Conservation (phyloP, 768 basidiomycete species). For the Clavulina sp. region DNA sequence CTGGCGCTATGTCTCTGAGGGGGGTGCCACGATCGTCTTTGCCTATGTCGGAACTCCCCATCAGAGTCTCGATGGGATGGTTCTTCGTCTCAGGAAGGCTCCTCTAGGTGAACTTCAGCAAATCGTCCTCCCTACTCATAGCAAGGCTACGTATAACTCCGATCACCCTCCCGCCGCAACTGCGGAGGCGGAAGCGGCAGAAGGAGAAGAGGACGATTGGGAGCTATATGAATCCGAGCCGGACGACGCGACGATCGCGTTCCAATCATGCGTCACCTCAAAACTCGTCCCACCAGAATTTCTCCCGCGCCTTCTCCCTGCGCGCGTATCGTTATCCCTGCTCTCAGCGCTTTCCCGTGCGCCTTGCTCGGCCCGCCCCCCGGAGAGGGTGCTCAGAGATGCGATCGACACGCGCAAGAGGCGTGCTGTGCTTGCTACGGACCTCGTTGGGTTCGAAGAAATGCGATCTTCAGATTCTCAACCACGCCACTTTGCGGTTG, state of each 20-base stretch:
- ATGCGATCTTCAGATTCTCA: constrained; percentile 32
- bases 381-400: constrained; percentile 35
- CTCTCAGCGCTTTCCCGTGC: constrained; percentile 31
- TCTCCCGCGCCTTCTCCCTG: constrained; percentile 39
- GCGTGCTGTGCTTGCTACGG: constrained; percentile 59
- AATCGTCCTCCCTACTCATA: neutral
- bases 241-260: constrained; percentile 30
- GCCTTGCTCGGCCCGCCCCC: constrained; percentile 37
- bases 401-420: constrained; percentile 35
- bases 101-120: constrained; percentile 7
- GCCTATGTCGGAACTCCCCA: constrained; percentile 47
- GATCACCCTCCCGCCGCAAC: constrained; percentile 19
- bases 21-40: constrained; percentile 83
- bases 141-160: too few species aligned
- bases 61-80: constrained; percentile 38
- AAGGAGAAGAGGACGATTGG: constrained; percentile 3
- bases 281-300: constrained; percentile 42
- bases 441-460: constrained; percentile 85
- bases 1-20: constrained; percentile 84
- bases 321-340: constrained; percentile 37
- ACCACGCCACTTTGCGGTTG: neutral
- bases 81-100: constrained; percentile 62
- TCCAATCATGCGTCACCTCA: constrained; percentile 46
- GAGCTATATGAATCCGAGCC: constrained; percentile 23
- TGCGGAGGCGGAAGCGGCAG: constrained; percentile 8